These are phyloP conservation scores for Acmispon strigosus DNA, from an alignment of 306 rosid species.

Conservation along the genomic window DNA sequence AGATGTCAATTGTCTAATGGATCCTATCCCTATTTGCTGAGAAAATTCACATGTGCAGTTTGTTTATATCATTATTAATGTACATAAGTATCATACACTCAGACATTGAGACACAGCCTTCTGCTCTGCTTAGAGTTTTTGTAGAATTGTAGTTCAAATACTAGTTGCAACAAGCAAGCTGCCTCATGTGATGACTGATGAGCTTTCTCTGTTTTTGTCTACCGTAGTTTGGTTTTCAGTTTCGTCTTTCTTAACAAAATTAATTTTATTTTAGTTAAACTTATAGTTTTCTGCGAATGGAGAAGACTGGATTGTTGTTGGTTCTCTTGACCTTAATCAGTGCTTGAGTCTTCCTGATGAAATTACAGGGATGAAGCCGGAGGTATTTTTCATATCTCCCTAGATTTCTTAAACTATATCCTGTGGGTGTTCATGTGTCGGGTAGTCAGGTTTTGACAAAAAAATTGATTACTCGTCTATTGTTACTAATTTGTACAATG, in stretches of 20 bases:
- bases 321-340: constrained; percentile 77
- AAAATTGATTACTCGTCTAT: background rate
- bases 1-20: too few relatives aligned
- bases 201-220: background rate
- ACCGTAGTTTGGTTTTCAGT: background rate
- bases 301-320: constrained; percentile 73
- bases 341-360: constrained; percentile 89
- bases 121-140: background rate
- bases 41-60: background rate
- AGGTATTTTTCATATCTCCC: constrained; percentile 43
- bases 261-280: constrained; percentile 9
- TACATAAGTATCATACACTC: background rate
- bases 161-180: background rate
- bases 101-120: too few relatives aligned
- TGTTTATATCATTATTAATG: background rate
- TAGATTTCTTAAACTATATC: background rate
- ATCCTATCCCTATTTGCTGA: too few relatives aligned
- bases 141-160: background rate
- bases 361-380: constrained; percentile 65
- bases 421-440: background rate
- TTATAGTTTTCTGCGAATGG: constrained; percentile 63
- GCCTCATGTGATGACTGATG: background rate
- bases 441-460: background rate
- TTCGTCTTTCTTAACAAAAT: constrained; percentile 16
- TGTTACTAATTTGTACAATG: background rate